A percentile compares a stretch with the other conserved stretches of the same genome.
Conservation (phyloP, 116 monocot genomes). For the Phalaenopsis hybrid region DNA sequence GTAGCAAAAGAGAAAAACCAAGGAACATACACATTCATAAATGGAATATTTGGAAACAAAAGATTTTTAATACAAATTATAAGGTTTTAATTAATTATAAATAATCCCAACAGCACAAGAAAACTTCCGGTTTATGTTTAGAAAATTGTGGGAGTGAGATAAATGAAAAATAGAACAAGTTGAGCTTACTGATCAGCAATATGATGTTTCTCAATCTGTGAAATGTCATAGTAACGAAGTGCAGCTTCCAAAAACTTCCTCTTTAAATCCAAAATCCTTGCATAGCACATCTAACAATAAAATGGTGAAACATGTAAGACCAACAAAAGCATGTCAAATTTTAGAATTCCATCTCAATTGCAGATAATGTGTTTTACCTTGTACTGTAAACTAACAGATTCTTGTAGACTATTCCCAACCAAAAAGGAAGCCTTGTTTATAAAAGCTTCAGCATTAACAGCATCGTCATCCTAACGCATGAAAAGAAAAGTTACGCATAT, state of each 20-base stretch:
- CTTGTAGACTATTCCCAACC: slow-evolving; percentile 80
- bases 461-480: slow-evolving; percentile 79
- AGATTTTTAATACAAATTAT: neutral
- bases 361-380: slow-evolving; percentile 39
- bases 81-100: neutral
- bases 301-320: slow-evolving; percentile 3
- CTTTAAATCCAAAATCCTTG: slow-evolving; percentile 91
- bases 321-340: neutral
- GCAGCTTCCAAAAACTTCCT: slow-evolving; percentile 97
- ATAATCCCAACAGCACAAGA: neutral
- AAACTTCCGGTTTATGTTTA: neutral
- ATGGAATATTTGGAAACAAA: neutral
- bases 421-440: slow-evolving; percentile 99
- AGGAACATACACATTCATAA: neutral
- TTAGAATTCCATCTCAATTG: neutral
- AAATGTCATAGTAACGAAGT: slow-evolving; percentile 95
- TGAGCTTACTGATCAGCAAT: slow-evolving; percentile 86
- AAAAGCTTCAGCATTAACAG: slow-evolving; percentile 88
- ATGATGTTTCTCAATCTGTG: slow-evolving; percentile 93
- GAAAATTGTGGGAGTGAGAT: neutral
- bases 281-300: slow-evolving; percentile 80
- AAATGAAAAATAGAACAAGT: neutral
- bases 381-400: slow-evolving; percentile 86
- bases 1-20: neutral
- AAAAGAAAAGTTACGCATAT: neutral